phyloP scores from a whole-genome alignment of 2,329 filamentous ascomycete species.

The Harringtonia aguacate region DNA sequence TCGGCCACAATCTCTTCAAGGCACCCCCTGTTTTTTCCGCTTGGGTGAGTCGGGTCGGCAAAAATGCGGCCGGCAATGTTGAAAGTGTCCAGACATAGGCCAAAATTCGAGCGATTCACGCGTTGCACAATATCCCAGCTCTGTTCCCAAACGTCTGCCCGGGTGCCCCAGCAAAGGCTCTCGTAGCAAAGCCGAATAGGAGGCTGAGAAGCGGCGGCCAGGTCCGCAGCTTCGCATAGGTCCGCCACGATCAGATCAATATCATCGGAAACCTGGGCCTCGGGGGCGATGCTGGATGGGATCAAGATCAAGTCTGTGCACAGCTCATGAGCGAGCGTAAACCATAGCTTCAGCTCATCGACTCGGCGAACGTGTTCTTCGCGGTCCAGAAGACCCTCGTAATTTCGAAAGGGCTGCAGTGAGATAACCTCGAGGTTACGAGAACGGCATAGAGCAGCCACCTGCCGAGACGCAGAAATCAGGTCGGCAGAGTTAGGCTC shows the following conservation, averaged over 20 bases:
- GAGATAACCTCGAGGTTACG: slow-evolving; percentile 36
- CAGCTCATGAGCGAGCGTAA: slow-evolving; percentile 42
- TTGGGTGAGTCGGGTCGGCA: slow-evolving; percentile 38
- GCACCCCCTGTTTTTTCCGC: slow-evolving; percentile 30
- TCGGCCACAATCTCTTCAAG: slow-evolving; percentile 29
- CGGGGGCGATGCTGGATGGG: slow-evolving; percentile 44
- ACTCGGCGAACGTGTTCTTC: slow-evolving; percentile 38
- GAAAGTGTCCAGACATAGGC: slow-evolving; percentile 53
- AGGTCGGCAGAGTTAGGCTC: background rate
- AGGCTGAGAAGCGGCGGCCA: slow-evolving; percentile 35
- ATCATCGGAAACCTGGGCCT: slow-evolving; percentile 18
- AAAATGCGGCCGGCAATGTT: slow-evolving; percentile 50
- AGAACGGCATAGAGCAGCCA: slow-evolving; percentile 33
- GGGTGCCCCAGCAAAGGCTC: slow-evolving; percentile 48
- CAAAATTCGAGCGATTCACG: slow-evolving; percentile 48
- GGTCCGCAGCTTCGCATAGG: slow-evolving; percentile 42
- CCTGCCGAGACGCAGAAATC: slow-evolving; percentile 31
- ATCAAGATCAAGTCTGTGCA: slow-evolving; percentile 50
- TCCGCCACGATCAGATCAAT: slow-evolving; percentile 40
- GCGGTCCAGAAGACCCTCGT: slow-evolving; percentile 48
- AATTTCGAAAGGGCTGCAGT: slow-evolving; percentile 53
- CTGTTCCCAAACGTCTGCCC: slow-evolving; percentile 47
- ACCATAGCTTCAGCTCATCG: slow-evolving; percentile 47
- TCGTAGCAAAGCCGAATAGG: slow-evolving; percentile 49
- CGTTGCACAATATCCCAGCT: slow-evolving; percentile 42